Conservation (phyloP, 345 rosid species). For the Excoecaria agallocha region DNA sequence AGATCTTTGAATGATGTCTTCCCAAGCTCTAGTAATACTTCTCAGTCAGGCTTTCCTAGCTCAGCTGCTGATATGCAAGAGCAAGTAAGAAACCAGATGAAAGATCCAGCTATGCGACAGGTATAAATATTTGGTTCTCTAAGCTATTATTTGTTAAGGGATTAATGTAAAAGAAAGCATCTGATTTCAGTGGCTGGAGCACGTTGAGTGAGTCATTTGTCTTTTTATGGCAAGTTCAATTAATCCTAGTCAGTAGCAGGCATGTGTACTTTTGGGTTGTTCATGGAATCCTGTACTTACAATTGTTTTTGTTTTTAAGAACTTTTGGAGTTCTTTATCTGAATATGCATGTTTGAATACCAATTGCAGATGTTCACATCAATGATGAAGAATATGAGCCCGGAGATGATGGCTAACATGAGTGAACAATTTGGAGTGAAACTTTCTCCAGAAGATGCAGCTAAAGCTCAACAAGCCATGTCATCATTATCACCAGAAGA, state of each 20-base stretch:
- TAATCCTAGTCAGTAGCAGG: neutral
- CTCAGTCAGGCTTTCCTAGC: constrained; percentile 53
- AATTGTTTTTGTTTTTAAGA: neutral
- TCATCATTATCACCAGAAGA: constrained; percentile 76
- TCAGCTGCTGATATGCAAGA: constrained; percentile 73
- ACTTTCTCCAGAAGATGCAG: constrained; percentile 82
- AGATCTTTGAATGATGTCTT: constrained; percentile 47
- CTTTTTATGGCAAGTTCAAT: neutral
- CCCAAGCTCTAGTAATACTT: constrained; percentile 38
- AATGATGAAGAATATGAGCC: constrained; percentile 87
- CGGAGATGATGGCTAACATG: constrained; percentile 96
- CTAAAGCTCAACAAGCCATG: constrained; percentile 88
- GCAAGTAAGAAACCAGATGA: constrained; percentile 90
- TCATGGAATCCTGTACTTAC: neutral
- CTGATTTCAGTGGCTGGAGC: neutral
- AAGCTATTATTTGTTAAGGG: neutral
- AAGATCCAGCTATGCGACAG: constrained; percentile 92
- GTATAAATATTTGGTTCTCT: constrained; percentile 30
- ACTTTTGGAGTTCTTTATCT: neutral
- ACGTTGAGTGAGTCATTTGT: neutral
- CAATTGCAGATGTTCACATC: constrained; percentile 71
- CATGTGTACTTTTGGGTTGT: neutral
- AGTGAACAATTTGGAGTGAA: constrained; percentile 87
- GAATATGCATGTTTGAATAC: constrained; percentile 15
- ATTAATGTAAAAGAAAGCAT: constrained; percentile 7